phyloP scores from a whole-genome alignment of 1,284 basidiomycete species.

The Microbotryum scabiosae region DNA sequence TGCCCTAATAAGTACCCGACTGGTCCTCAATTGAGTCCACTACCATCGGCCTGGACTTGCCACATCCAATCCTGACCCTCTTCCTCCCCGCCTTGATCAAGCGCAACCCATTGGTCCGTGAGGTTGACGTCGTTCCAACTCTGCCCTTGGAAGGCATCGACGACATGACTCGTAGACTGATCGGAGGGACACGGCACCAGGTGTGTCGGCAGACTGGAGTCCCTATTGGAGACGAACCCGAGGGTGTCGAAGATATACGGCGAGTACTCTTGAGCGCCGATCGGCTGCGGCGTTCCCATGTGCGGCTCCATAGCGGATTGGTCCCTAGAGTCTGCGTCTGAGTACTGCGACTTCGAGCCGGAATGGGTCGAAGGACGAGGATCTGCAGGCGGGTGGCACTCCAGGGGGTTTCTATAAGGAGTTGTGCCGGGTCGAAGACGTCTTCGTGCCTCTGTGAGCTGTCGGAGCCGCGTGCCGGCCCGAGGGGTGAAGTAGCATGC shows the following conservation, averaged over 20 bases:
- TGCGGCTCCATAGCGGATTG: neutral
- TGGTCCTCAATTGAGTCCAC: too few relatives aligned
- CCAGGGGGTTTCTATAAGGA: neutral
- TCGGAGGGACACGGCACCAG: neutral
- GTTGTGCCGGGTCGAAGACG: neutral
- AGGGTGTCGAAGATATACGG: constrained; percentile 1
- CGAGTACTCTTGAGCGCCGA: neutral
- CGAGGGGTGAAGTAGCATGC: constrained; percentile 25
- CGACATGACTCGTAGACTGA: neutral
- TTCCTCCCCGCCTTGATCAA: too few relatives aligned
- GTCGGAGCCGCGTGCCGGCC: constrained; percentile 10
- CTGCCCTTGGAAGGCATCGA: neutral
- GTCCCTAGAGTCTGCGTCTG: neutral
- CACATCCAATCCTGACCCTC: too few relatives aligned
- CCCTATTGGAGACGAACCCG: neutral
- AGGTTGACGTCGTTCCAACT: neutral
- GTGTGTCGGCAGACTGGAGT: neutral
- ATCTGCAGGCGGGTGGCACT: neutral
- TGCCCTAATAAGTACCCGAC: too few relatives aligned
- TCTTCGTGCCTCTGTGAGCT: constrained; percentile 4
- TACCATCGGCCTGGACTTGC: too few relatives aligned
- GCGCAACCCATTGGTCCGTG: too few relatives aligned
- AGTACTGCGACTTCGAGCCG: neutral
- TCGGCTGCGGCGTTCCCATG: too few relatives aligned
- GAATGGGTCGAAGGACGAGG: neutral